These are phyloP conservation scores for Dorcoceras hygrometricum DNA, from an alignment of 257 asterid genomes.

Conservation along the genomic window DNA sequence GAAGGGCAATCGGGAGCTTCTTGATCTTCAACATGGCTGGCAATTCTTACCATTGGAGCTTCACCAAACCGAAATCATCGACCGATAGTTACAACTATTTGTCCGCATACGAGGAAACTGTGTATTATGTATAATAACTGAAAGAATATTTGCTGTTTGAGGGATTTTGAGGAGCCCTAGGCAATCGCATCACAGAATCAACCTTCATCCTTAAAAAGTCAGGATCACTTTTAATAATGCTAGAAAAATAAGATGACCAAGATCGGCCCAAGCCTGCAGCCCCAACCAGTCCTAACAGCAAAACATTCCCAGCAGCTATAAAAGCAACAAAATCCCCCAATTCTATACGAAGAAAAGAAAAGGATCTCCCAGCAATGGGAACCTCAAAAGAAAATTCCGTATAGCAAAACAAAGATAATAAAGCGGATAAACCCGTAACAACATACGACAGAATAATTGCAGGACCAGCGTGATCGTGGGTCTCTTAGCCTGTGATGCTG, in stretches of 20 bases:
- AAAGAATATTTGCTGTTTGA: neutral
- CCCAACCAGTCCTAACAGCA: constrained; percentile 81
- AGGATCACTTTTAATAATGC: constrained; percentile 49
- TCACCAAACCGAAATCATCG: constrained; percentile 11
- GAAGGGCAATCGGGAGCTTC: constrained; percentile 48
- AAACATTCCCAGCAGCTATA: constrained; percentile 83
- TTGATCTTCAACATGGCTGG: constrained; percentile 46
- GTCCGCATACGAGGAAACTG: neutral
- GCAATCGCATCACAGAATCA: constrained; percentile 30
- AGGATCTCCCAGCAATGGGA: constrained; percentile 92
- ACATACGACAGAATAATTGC: constrained; percentile 79
- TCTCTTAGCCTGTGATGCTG: constrained; percentile 81
- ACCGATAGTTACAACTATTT: neutral
- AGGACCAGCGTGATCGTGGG: constrained; percentile 72
- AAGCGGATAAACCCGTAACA: constrained; percentile 78
- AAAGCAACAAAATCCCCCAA: constrained; percentile 91
- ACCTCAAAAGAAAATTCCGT: constrained; percentile 90
- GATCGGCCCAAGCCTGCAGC: constrained; percentile 97
- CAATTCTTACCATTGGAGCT: constrained; percentile 42
- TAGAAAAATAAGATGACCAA: constrained; percentile 85
- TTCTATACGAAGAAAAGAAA: constrained; percentile 79
- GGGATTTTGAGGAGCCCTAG: neutral
- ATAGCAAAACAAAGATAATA: constrained; percentile 79
- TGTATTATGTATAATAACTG: too few relatives aligned
- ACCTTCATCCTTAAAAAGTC: constrained; percentile 58